phyloP scores from a whole-genome alignment of 2,329 filamentous ascomycete species.

The Ustulina deusta region DNA sequence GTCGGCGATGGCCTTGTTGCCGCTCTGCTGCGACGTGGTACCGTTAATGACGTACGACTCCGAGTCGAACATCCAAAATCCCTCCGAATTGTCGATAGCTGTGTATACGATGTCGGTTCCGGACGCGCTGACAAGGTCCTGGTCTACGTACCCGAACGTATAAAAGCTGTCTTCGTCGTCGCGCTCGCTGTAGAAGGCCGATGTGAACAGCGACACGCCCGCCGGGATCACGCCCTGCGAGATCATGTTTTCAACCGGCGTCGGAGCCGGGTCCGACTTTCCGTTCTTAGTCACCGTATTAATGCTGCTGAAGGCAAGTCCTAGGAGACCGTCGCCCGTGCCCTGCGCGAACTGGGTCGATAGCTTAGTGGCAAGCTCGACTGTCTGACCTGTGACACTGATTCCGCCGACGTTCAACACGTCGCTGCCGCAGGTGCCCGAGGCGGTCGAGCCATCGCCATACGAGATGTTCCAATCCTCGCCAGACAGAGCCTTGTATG shows the following conservation, averaged over 20 bases:
- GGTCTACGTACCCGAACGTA: constrained; percentile 78
- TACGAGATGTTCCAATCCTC: constrained; percentile 74
- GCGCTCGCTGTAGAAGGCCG: constrained; percentile 68
- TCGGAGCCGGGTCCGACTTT: constrained; percentile 63
- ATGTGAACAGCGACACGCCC: constrained; percentile 70
- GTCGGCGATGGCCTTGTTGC: constrained; percentile 76
- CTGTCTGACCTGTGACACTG: constrained; percentile 68
- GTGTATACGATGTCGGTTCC: constrained; percentile 69
- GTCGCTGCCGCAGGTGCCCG: constrained; percentile 75
- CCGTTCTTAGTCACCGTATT: constrained; percentile 65
- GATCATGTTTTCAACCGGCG: constrained; percentile 78
- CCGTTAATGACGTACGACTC: constrained; percentile 68
- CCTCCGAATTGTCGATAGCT: constrained; percentile 70
- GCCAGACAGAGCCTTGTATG: constrained; percentile 64
- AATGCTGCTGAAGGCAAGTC: constrained; percentile 73
- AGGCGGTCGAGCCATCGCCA: constrained; percentile 74
- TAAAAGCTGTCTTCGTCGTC: constrained; percentile 68
- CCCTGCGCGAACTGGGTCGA: constrained; percentile 68
- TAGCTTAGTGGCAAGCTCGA: constrained; percentile 72
- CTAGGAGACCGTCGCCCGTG: constrained; percentile 72
- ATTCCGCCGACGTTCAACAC: constrained; percentile 71
- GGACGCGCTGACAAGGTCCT: constrained; percentile 66
- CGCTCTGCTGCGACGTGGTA: constrained; percentile 53
- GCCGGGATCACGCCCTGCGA: constrained; percentile 58
- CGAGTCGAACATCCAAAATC: constrained; percentile 76